phyloP scores from a whole-genome alignment of 805 yeast genomes.

The Candida stauntonica region DNA sequence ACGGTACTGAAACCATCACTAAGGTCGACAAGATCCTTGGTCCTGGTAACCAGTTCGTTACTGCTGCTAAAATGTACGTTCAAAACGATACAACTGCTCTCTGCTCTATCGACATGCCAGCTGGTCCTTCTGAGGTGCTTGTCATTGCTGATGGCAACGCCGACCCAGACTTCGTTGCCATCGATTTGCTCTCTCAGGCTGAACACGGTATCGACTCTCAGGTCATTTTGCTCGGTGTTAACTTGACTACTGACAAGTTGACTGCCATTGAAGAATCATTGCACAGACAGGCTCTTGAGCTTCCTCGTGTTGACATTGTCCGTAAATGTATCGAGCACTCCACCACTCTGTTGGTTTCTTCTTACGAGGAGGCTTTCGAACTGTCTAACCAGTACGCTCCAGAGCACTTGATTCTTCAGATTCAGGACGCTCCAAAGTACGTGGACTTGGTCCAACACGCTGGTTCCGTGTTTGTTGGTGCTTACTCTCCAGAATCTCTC shows the following conservation, averaged over 20 bases:
- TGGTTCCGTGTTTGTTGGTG: conserved; percentile 95
- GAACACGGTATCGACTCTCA: conserved; percentile 99
- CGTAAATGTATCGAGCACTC: conserved; percentile 92
- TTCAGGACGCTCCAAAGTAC: conserved; percentile 68
- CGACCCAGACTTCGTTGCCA: conserved; percentile 95
- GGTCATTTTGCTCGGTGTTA: conserved; percentile 85
- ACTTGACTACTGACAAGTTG: conserved; percentile 54
- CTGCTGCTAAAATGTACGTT: conserved; percentile 98
- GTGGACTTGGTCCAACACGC: conserved; percentile 83
- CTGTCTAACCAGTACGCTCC: conserved; percentile 93
- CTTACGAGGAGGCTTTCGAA: conserved; percentile 76
- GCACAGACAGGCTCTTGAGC: conserved; percentile 70
- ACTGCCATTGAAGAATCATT: conserved; percentile 76
- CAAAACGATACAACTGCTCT: conserved; percentile 93
- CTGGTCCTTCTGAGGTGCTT: conserved; percentile 97
- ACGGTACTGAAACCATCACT: conserved; percentile 89
- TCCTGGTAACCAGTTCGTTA: conserved; percentile 98
- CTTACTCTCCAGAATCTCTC: conserved; percentile 94
- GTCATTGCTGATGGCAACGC: conserved; percentile 89
- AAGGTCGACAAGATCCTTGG: conserved; percentile 97
- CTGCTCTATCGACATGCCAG: conserved; percentile 98
- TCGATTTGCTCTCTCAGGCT: conserved; percentile 94
- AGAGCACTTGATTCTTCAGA: conserved; percentile 92
- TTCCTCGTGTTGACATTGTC: conserved; percentile 92
- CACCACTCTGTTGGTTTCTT: conserved; percentile 63